Conservation (phyloP, 2,329 filamentous ascomycete species). For the Emmonsiellopsis sp. region DNA sequence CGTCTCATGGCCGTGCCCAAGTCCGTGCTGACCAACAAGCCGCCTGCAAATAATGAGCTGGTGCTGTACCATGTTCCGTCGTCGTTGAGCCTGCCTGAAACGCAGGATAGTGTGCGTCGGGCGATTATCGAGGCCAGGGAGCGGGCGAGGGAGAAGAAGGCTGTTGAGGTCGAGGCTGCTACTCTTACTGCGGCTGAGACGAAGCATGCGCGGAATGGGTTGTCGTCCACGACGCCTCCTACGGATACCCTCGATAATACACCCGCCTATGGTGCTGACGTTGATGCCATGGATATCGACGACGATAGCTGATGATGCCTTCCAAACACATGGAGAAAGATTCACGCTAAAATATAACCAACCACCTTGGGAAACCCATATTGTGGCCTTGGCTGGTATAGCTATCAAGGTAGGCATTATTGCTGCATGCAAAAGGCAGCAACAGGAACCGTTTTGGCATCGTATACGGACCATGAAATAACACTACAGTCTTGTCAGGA, state of each 20-base stretch:
- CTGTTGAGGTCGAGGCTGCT: slow-evolving; percentile 22
- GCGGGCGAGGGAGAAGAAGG: slow-evolving; percentile 49
- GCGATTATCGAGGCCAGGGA: slow-evolving; percentile 73
- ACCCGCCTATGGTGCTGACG: slow-evolving; percentile 1
- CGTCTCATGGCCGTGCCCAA: slow-evolving; percentile 63
- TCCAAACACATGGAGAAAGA: not conserved
- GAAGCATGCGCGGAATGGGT: slow-evolving; percentile 18
- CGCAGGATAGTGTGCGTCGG: slow-evolving; percentile 64
- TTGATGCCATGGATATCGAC: slow-evolving; percentile 25
- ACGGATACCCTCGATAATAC: too few species aligned
- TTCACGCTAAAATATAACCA: too few species aligned
- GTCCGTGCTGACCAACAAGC: slow-evolving; percentile 48
- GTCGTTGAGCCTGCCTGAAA: slow-evolving; percentile 64
- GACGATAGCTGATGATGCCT: not conserved
- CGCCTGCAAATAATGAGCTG: slow-evolving; percentile 54
- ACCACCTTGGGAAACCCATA: too few species aligned
- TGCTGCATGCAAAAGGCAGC: too few species aligned
- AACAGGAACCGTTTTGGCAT: too few species aligned
- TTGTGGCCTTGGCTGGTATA: too few species aligned
- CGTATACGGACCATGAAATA: too few species aligned
- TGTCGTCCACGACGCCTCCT: too few species aligned
- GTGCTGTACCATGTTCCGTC: slow-evolving; percentile 76
- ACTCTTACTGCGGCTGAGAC: not conserved
- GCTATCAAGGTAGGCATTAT: too few species aligned
- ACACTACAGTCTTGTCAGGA: too few species aligned